Conservation (phyloP, 2,329 filamentous ascomycete species). For the Aspergillus piperis region DNA sequence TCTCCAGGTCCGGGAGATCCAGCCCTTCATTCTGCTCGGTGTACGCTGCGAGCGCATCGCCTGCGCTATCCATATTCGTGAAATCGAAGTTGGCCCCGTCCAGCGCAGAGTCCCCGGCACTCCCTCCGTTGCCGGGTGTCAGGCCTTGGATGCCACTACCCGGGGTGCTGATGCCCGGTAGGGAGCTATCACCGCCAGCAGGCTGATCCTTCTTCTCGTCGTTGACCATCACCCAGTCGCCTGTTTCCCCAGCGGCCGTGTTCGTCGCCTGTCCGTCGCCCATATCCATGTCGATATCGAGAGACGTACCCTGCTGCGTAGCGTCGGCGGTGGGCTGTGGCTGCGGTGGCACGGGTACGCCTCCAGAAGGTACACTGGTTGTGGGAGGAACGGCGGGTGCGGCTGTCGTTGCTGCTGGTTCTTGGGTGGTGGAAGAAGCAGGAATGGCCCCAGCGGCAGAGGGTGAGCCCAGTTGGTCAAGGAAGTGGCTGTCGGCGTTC, state of each 20-base stretch:
- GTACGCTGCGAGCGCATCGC: slow-evolving; percentile 69
- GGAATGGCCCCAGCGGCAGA: slow-evolving; percentile 13
- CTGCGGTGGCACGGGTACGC: background rate
- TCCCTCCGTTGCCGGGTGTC: slow-evolving; percentile 24
- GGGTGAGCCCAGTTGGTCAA: slow-evolving; percentile 39
- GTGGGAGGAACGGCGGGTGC: slow-evolving; percentile 3
- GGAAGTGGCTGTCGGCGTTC: slow-evolving; percentile 30
- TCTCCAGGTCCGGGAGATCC: slow-evolving; percentile 66
- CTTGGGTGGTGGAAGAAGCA: slow-evolving; percentile 49
- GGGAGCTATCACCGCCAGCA: slow-evolving; percentile 10
- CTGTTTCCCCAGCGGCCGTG: slow-evolving; percentile 51
- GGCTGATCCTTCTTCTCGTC: slow-evolving; percentile 55
- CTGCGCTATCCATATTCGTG: slow-evolving; percentile 64
- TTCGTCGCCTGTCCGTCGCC: slow-evolving; percentile 44
- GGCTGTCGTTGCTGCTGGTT: slow-evolving; percentile 46
- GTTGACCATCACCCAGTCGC: slow-evolving; percentile 75
- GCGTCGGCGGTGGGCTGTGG: slow-evolving; percentile 23
- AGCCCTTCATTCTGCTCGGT: slow-evolving; percentile 58
- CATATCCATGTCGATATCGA: slow-evolving; percentile 56
- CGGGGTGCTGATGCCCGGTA: slow-evolving; percentile 18
- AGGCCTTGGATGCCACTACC: slow-evolving; percentile 29
- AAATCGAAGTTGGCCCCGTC: slow-evolving; percentile 47
- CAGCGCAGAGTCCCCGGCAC: slow-evolving; percentile 32
- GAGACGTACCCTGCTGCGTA: slow-evolving; percentile 12
- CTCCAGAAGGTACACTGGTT: slow-evolving; percentile 5